These are phyloP conservation scores for Rasamsonia emersonii DNA, from an alignment of 2,329 filamentous ascomycete genomes.

Conservation along the genomic window DNA sequence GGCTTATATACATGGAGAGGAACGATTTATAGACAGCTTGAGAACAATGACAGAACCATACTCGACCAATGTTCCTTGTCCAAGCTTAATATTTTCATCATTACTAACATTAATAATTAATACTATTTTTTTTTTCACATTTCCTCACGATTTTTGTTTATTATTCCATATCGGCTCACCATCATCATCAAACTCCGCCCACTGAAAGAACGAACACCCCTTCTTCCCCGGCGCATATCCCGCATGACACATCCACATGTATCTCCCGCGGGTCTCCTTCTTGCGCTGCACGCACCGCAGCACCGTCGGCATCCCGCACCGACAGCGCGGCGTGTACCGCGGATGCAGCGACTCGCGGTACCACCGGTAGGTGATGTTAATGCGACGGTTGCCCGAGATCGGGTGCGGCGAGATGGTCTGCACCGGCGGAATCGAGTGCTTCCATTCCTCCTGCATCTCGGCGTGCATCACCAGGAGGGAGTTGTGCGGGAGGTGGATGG, in stretches of 20 bases:
- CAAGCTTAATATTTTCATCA: too few relatives aligned
- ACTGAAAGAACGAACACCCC: slow-evolving; percentile 70
- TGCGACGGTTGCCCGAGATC: slow-evolving; percentile 65
- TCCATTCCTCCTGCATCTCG: slow-evolving; percentile 97
- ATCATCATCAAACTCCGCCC: slow-evolving; percentile 80
- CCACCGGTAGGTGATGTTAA: slow-evolving; percentile 90
- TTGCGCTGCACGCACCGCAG: slow-evolving; percentile 74
- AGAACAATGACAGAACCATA: too few relatives aligned
- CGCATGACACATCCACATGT: slow-evolving; percentile 92
- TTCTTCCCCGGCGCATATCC: slow-evolving; percentile 39
- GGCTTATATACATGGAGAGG: too few relatives aligned
- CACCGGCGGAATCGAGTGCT: slow-evolving; percentile 73
- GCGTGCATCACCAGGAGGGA: slow-evolving; percentile 92
- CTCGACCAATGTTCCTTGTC: too few relatives aligned
- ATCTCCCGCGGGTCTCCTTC: slow-evolving; percentile 65
- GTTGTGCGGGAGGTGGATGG: slow-evolving; percentile 90
- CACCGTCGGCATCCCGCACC: slow-evolving; percentile 59
- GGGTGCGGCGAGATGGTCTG: slow-evolving; percentile 76
- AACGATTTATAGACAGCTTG: too few relatives aligned
- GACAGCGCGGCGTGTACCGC: slow-evolving; percentile 65
- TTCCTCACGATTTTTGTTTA: too few relatives aligned
- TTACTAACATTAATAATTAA: too few relatives aligned
- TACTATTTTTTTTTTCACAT: too few relatives aligned
- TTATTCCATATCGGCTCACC: slow-evolving; percentile 62
- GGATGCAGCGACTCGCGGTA: slow-evolving; percentile 74